These are phyloP conservation scores for Xylaria flabelliformis DNA, from an alignment of 495 filamentous ascomycete species.

Conservation along the genomic window DNA sequence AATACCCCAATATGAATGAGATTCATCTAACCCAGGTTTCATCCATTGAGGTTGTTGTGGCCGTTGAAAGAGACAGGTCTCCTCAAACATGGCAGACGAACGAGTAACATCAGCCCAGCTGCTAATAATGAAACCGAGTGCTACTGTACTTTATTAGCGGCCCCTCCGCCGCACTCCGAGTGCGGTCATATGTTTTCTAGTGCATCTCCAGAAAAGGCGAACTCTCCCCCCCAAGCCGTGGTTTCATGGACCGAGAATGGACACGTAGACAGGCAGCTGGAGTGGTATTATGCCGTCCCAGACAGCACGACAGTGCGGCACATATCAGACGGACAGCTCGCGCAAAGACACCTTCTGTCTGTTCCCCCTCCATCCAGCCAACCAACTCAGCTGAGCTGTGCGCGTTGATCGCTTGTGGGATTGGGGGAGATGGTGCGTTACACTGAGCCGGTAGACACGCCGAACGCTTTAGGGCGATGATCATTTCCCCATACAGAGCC, in stretches of 20 bases:
- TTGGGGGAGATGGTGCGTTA: conserved; percentile 24
- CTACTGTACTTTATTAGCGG: conserved; percentile 10
- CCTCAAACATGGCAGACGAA: conserved; percentile 10
- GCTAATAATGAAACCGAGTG: conserved; percentile 17
- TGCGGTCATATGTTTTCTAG: conserved; percentile 27
- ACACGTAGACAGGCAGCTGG: conserved; percentile 25
- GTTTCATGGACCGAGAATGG: conserved; percentile 27
- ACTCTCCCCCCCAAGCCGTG: conserved; percentile 10
- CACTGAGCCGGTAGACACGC: conserved; percentile 30
- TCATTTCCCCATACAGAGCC: conserved; percentile 17
- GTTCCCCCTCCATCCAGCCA: not conserved
- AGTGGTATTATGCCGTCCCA: conserved; percentile 21
- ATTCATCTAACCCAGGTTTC: conserved; percentile 16
- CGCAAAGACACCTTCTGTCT: conserved; percentile 19
- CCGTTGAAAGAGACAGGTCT: not conserved
- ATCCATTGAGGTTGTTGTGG: not conserved
- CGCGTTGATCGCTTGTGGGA: conserved; percentile 27
- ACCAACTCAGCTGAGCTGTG: conserved; percentile 24
- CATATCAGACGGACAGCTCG: conserved; percentile 25
- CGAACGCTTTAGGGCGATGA: conserved; percentile 27
- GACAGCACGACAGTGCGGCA: conserved; percentile 23
- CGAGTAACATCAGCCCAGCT: not conserved
- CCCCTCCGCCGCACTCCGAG: conserved; percentile 22
- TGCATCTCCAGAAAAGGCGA: conserved; percentile 20
- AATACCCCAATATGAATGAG: conserved; percentile 1